Base-by-base conservation (phyloP, 768 basidiomycete genomes). In the Phlebiopsis flavidoalba region DNA sequence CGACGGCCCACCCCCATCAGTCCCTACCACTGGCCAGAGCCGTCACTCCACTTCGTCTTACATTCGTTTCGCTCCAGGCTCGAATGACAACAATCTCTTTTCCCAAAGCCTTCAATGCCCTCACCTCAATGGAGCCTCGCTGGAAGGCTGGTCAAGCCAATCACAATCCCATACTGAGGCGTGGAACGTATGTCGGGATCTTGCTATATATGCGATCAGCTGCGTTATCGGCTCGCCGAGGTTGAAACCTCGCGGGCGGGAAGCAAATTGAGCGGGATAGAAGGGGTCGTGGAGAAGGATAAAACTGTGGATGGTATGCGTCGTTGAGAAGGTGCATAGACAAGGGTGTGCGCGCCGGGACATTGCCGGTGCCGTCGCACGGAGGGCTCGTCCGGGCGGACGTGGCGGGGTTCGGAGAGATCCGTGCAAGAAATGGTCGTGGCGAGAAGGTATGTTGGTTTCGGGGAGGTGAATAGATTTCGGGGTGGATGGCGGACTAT, bases 121-220 rank as follows among this genome's bases (percentile, higher is more conserved):
- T 93, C 85, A n/a, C n/a, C 67, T 85, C 83, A 64, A 94, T 93
- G 54, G n/a, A 93, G 81, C 61, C n/a, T n/a, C 74, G 74, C 26
- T 82, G 72, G 33, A n/a, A 94, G 80, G 64, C 82, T n/a, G 84
- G 63, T 82, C 85, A 19, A n/a, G n/a, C 88, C 87, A 61, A 93
- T 88, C 88, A n/a, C 88, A 91, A 65, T 91, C 88, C n/a, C 88
- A 93, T 92, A n/a, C 80, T 91, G 75, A n/a, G n/a, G n/a, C n/a
- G 40, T 80, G 76, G 40, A 82, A 78, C n/a, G 80, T n/a, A n/a
- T 77, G 33, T 74, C 74, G 26, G 68, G 75, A 5, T 73, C 71
- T 6, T 76, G 76, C 8, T 74, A 73, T 22, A 67, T 71, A n/a
- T n/a, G n/a, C n/a, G n/a, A 19, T 62, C 56, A 26, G 55, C 33